Base-by-base conservation (phyloP, 106 monocot genomes). In the Apostasia shenzhenica region DNA sequence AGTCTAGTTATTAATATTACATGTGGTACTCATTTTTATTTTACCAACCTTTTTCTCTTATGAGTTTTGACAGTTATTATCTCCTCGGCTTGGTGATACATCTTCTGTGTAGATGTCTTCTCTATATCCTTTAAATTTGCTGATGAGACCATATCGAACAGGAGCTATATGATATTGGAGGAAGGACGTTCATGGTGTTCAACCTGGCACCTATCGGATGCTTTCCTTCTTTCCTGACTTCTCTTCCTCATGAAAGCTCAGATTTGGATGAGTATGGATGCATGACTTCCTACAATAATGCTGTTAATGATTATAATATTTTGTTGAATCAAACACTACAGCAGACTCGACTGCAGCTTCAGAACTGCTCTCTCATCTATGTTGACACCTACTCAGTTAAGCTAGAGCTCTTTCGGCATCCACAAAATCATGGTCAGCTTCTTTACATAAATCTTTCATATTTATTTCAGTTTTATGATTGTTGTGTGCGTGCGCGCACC, bases 161-260 rank as follows among this genome's bases (percentile, higher is more conserved):
- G 94, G 94, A 85, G 41, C 43, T 91, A 13, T 81, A 91, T 55
- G 81, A 72, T 5, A 73, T 85, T 3, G 94, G 91, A 45, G 94
- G 83, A 40, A 67, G 88, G n/a, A 81, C 75, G 3, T 87, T 91
- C 48, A 69, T 94, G 70, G 83, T 91, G 76, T 79, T 74, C 62
- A 94, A 94, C 75, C 87, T 94, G 7, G 85, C 83, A 26, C 94
- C 94, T 0, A 65, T 94, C 14, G 91, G 94, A 13, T 94, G 94
- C 65, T 91, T 70, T 49, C 94, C 94, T 0, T 79, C 91, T 45
- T 92, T 85, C 65, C 81, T 92, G 13, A 71, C 70, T 1, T 41
- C 75, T 60, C 70, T 83, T 43, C 76, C 87, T 39, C 85, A 81
- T 48, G 58, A 54, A 41, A 47, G 4, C 6, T 59, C 48, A 2